phyloP scores from a whole-genome alignment of 352 stramenopile genomes.

The Plasmopara halstedii region DNA sequence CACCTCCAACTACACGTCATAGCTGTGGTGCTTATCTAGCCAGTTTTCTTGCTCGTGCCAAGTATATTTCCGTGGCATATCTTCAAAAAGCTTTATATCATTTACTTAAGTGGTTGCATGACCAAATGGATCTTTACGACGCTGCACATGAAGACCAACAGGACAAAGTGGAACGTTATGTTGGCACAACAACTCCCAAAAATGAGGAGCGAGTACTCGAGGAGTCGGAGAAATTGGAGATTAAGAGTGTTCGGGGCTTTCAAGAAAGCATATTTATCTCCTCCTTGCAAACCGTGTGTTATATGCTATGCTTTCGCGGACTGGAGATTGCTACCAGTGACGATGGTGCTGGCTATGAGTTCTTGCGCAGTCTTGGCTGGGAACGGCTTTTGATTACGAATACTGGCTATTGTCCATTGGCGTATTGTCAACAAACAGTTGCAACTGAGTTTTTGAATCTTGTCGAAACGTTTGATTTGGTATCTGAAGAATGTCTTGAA shows the following conservation, averaged over 20 bases:
- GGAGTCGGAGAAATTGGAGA: slow-evolving; percentile 24
- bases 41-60: slow-evolving; percentile 93
- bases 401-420: slow-evolving; percentile 52
- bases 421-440: slow-evolving; percentile 74
- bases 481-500: slow-evolving; percentile 71
- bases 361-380: slow-evolving; percentile 76
- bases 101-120: slow-evolving; percentile 90
- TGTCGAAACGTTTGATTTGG: slow-evolving; percentile 65
- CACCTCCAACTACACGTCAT: slow-evolving; percentile 85
- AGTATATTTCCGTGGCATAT: slow-evolving; percentile 90
- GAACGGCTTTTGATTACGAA: slow-evolving; percentile 61
- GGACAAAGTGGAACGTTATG: slow-evolving; percentile 1
- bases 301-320: slow-evolving; percentile 96
- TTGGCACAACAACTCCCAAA: slow-evolving; percentile 14
- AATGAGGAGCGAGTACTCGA: slow-evolving; percentile 19
- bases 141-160: slow-evolving; percentile 24
- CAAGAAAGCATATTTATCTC: slow-evolving; percentile 75
- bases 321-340: slow-evolving; percentile 70
- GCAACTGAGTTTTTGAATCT: slow-evolving; percentile 77
- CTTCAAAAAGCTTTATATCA: slow-evolving; percentile 91
- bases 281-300: slow-evolving; percentile 93
- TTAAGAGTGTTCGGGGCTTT: slow-evolving; percentile 21
- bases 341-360: slow-evolving; percentile 57
- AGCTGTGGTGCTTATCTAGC: slow-evolving; percentile 93
- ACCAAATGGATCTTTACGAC: slow-evolving; percentile 89